Percentiles rank a stretch among this genome's conserved stretches.
These are phyloP conservation scores for Kwoniella bestiolae DNA, from an alignment of 768 basidiomycete species.

Conservation along the genomic window DNA sequence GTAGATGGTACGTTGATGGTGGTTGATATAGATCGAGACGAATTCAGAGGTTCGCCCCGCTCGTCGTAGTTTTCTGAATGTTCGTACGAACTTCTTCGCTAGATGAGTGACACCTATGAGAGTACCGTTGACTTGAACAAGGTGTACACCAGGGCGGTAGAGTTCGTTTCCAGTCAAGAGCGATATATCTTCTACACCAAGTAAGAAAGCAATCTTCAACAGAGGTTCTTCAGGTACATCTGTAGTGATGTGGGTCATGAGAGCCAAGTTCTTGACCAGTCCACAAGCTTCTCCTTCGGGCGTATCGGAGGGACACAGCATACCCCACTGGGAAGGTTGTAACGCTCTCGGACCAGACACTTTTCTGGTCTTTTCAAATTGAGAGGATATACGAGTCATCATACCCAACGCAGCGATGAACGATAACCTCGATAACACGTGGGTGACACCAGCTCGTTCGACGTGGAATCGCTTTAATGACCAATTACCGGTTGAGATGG, in stretches of 20 bases:
- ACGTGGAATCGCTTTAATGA: slow-evolving; percentile 98
- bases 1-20: slow-evolving; percentile 91
- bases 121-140: slow-evolving; percentile 95
- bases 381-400: slow-evolving; percentile 99
- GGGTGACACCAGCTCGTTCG: slow-evolving; percentile 97
- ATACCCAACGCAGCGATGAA: slow-evolving; percentile 98
- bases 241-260: slow-evolving; percentile 99
- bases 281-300: slow-evolving; percentile 99
- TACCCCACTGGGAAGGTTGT: slow-evolving; percentile 99
- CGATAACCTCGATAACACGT: slow-evolving; percentile 90
- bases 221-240: slow-evolving; percentile 97
- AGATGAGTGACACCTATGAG: slow-evolving; percentile 90
- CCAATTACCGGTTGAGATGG: slow-evolving; percentile 99
- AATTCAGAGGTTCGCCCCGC: slow-evolving; percentile 93
- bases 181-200: slow-evolving; percentile 97
- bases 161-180: slow-evolving; percentile 93
- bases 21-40: slow-evolving; percentile 92
- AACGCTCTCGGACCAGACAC: slow-evolving; percentile 95
- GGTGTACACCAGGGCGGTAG: slow-evolving; percentile 86
- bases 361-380: slow-evolving; percentile 99
- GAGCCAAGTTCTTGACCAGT: slow-evolving; percentile 93
- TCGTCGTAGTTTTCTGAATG: slow-evolving; percentile 89
- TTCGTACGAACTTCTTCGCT: slow-evolving; percentile 80
- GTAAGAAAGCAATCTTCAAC: slow-evolving; percentile 82
- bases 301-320: slow-evolving; percentile 96